Evolutionary conservation across 2,329 filamentous ascomycete genomes (phyloP).

Genomic region (Fusarium pseudoanthophilum): DNA sequence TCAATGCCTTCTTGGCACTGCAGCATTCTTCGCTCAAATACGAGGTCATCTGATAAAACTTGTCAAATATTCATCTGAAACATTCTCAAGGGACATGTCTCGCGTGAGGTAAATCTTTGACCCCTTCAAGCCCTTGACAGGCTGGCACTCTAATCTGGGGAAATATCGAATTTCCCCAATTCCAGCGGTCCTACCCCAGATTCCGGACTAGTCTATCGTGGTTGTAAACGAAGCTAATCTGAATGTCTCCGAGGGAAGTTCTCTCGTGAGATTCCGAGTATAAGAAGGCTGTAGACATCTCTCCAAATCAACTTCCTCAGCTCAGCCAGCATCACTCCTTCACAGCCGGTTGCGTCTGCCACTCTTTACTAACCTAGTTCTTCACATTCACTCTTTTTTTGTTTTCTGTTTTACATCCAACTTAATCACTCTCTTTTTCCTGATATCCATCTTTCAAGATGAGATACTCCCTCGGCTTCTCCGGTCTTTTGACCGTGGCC

Average conservation of each 20-base stretch:
- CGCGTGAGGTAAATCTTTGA: neutral
- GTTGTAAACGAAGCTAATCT: neutral
- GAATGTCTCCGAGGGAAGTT: neutral
- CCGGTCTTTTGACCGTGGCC: slow-evolving; percentile 38
- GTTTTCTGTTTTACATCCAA: slow-evolving; percentile 15
- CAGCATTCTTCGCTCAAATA: slow-evolving; percentile 7
- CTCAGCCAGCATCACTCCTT: slow-evolving; percentile 35
- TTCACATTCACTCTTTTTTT: slow-evolving; percentile 25
- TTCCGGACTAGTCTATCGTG: neutral
- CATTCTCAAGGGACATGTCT: slow-evolving; percentile 19
- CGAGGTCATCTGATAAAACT: neutral
- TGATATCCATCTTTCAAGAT: slow-evolving; percentile 6
- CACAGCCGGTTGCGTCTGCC: slow-evolving; percentile 34
- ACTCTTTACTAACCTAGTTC: slow-evolving; percentile 26
- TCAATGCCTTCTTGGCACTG: neutral
- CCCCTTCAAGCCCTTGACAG: neutral
- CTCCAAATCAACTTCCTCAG: slow-evolving; percentile 22
- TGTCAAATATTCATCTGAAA: neutral
- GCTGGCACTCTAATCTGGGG: slow-evolving; percentile 11
- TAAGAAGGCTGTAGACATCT: slow-evolving; percentile 25
- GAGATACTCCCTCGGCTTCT: slow-evolving; percentile 33
- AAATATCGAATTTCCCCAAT: slow-evolving; percentile 32
- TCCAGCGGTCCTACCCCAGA: slow-evolving; percentile 23
- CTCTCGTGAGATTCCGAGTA: neutral
- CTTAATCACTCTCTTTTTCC: slow-evolving; percentile 21